Evolutionary conservation across 148 eudicot genomes (phyloP), one percentile per base, ranked within the genome.

Genomic region (Spergularia marina): DNA sequence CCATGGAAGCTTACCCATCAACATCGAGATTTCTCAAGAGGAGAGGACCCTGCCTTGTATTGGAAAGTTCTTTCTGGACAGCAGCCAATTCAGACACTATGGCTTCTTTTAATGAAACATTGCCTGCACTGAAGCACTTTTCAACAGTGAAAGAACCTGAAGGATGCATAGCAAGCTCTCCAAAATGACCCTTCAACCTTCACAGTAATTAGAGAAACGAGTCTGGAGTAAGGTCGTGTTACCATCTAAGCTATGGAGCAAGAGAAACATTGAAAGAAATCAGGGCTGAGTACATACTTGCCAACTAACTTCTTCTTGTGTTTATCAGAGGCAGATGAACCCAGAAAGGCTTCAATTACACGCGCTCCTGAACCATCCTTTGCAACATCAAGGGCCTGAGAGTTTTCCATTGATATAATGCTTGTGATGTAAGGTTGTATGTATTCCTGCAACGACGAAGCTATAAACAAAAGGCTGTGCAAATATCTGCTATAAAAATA

Each of bases 111-210:
- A 89, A 75, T 49, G 90, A 78, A 68, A 89, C 67, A 57, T 83
- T 86, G 71, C 96, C 81, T 11, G 71, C 86, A 78, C 73, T 81
- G 81, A 95, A 92, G 87, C 97, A 95, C 79, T 92, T 92, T 13
- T 89, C 93, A 65, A 94, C 89, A 0, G 93, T 94, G 79, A 90
- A 94, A 68, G 97, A 82, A 56, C 96, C 98, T 6, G 96, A 89
- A 23, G 87, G 89, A 80, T 82, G 87, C 87, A 91, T 75, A 4
- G 91, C 89, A 69, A 92, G 89, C 83, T 89, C 97, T 75, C 87
- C 96, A 74, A 91, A 94, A 86, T 94, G 92, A 70, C 97, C 96
- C 80, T 84, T 83, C 76, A 94, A 84, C 87, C 98, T 95, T 77
- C 74, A 83, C 25, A 65, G 8, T 20, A 74, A 74, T 44, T 20